phyloP scores from a whole-genome alignment of 2,329 filamentous ascomycete species.

The Phyllosticta paracitricarpa region DNA sequence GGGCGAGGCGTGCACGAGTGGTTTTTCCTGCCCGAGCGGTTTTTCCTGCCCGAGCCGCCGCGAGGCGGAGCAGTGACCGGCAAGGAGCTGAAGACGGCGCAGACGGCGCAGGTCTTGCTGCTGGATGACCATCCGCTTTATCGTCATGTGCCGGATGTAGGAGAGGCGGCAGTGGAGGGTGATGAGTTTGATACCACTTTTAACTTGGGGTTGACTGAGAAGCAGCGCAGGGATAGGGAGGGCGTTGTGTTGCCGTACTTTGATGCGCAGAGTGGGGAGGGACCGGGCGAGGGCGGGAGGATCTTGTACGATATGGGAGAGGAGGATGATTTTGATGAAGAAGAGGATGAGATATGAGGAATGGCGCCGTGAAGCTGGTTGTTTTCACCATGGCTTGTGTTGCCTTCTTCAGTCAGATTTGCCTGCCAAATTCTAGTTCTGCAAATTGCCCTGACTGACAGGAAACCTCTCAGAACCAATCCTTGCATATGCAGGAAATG shows the following conservation, averaged over 20 bases:
- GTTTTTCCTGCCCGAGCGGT: conserved; percentile 47
- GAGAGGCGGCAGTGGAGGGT: conserved; percentile 36
- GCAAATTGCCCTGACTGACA: too few species aligned
- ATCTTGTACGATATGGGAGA: conserved; percentile 95
- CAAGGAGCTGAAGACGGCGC: neutral
- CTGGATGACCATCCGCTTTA: conserved; percentile 71
- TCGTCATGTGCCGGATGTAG: conserved; percentile 34
- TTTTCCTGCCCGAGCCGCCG: conserved; percentile 37
- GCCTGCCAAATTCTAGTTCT: too few species aligned
- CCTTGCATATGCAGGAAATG: too few species aligned
- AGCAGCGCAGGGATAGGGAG: conserved; percentile 77
- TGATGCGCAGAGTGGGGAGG: conserved; percentile 74
- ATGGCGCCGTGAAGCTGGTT: neutral
- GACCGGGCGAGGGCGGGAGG: conserved; percentile 72
- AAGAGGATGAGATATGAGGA: conserved; percentile 75
- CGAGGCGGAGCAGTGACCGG: conserved; percentile 9
- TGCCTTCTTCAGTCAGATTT: too few species aligned
- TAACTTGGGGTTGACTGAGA: conserved; percentile 76
- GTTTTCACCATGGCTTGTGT: neutral
- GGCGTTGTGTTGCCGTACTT: conserved; percentile 91
- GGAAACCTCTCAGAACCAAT: too few species aligned
- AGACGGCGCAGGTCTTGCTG: conserved; percentile 46
- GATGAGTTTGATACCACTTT: conserved; percentile 64
- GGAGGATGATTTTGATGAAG: conserved; percentile 95
- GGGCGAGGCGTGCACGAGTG: conserved; percentile 67